Base-by-base conservation (phyloP, 768 basidiomycete genomes). In the Boletus fagicola region DNA sequence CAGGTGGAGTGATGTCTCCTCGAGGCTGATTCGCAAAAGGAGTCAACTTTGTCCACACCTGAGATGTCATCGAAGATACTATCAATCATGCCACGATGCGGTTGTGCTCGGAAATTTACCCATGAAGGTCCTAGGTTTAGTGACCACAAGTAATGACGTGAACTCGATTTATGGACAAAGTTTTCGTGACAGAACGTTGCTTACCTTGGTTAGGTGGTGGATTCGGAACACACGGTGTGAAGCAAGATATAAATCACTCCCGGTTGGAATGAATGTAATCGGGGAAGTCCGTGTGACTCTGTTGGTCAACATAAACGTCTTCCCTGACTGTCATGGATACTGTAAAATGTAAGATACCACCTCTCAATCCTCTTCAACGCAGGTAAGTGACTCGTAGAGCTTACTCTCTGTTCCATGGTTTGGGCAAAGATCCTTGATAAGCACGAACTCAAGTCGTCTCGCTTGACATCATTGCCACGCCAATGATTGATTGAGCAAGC, bases 141-240 rank as follows among this genome's bases (percentile, higher is more conserved):
- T n/a, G n/a, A n/a, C 28, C 28, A 28, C 28, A 46, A 18, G n/a
- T n/a, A 9, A 47, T 62, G 65, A 60, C 51, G 38, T 61, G 42
- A 51, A 38, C 15, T 18, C 33, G 10, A 45, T 43, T 51, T 49
- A 35, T 39, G 36, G 10, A 16, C 12, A 35, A 50, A 24, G 38
- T 7, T 31, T 45, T 30, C n/a, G 30, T 47, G 61, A 62, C 57
- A 51, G 39, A 2, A 36, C 5, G 13, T 57, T 53, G 59, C 61
- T 59, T 42, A 45, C 54, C 54, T 60, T 58, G 57, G 53, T 20
- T 18, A 46, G 16, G 24, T 36, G 48, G 28, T 31, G 55, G 31
- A 51, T 45, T 49, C 26, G 24, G 16, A 51, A 35, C 47, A 58
- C 60, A 62, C 58, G 50, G 47, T 33, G 65, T 60, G 62, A 62